Percentiles rank a stretch among this genome's conserved stretches.
Conservation (phyloP, 1,284 basidiomycete species). For the Anthracocystis walkeri region DNA sequence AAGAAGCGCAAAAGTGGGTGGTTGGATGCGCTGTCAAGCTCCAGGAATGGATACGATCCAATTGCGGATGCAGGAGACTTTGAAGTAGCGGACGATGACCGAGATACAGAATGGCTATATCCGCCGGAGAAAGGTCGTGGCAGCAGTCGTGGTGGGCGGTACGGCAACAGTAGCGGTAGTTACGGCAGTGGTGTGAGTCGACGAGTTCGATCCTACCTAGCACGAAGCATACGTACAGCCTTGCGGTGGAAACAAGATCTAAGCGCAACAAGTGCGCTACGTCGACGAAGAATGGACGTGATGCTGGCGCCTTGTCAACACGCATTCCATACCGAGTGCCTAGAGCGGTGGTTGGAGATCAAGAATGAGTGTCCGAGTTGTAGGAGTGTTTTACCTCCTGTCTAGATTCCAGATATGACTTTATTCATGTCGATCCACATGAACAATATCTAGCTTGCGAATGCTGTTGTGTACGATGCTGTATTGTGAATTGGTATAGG, state of each 20-base stretch:
- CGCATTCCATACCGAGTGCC: conserved; percentile 45
- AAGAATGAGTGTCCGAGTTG: conserved; percentile 55
- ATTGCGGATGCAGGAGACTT: conserved; percentile 25
- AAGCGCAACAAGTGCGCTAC: conserved; percentile 9
- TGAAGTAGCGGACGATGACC: conserved; percentile 16
- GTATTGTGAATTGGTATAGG: background rate
- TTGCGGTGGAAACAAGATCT: conserved; percentile 19
- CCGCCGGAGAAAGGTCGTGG: conserved; percentile 15
- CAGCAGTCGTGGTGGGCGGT: background rate
- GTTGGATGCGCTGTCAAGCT: background rate
- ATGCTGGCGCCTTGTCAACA: conserved; percentile 49
- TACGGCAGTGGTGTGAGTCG: background rate
- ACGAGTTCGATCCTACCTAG: background rate
- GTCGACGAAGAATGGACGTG: conserved; percentile 32
- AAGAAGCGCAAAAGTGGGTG: background rate
- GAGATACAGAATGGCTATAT: background rate
- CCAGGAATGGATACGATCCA: conserved; percentile 11
- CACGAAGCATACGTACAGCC: conserved; percentile 1
- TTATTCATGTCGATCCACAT: too few relatives aligned
- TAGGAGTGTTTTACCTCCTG: conserved; percentile 27
- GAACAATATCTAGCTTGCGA: too few relatives aligned
- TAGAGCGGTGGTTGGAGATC: conserved; percentile 49
- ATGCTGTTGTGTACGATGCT: background rate
- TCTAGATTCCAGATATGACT: conserved; percentile 11
- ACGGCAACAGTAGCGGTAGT: conserved; percentile 1